Evolutionary conservation across 306 rosid genomes (phyloP).

Genomic region (Mucuna pruriens): DNA sequence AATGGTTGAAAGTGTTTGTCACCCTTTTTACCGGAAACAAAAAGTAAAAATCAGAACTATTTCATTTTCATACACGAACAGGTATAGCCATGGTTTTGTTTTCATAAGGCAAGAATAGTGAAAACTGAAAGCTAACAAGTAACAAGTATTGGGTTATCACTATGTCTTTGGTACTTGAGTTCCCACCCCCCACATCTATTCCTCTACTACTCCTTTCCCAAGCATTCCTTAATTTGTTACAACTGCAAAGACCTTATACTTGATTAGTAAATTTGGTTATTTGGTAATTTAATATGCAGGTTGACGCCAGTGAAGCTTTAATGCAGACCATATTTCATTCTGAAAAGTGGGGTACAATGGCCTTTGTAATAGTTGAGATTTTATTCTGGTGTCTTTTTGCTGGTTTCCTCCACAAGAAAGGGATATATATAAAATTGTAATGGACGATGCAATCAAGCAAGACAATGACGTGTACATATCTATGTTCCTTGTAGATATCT

Average conservation of each 20-base stretch:
- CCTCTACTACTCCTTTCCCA: not conserved
- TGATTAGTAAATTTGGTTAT: slow-evolving; percentile 33
- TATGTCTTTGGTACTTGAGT: not conserved
- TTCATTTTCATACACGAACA: not conserved
- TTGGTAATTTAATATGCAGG: slow-evolving; percentile 51
- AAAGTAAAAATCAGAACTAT: not conserved
- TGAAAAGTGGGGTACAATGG: slow-evolving; percentile 73
- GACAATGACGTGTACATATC: slow-evolving; percentile 14
- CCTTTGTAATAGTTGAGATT: slow-evolving; percentile 62
- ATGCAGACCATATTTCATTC: slow-evolving; percentile 64
- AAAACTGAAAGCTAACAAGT: not conserved
- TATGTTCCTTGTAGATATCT: slow-evolving; percentile 31
- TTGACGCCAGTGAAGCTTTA: slow-evolving; percentile 65
- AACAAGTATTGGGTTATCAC: not conserved
- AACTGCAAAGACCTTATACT: slow-evolving; percentile 3
- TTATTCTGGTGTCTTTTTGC: slow-evolving; percentile 64
- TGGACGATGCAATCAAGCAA: slow-evolving; percentile 20
- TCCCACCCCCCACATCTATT: not conserved
- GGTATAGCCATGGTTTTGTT: not conserved
- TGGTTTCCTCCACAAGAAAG: slow-evolving; percentile 69
- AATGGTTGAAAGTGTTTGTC: not conserved
- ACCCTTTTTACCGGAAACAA: not conserved
- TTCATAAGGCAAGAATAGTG: not conserved
- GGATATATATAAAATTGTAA: slow-evolving; percentile 59
- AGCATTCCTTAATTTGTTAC: not conserved